These are phyloP conservation scores for Ogataea sp. DNA, from an alignment of 805 yeast species.

Conservation along the genomic window DNA sequence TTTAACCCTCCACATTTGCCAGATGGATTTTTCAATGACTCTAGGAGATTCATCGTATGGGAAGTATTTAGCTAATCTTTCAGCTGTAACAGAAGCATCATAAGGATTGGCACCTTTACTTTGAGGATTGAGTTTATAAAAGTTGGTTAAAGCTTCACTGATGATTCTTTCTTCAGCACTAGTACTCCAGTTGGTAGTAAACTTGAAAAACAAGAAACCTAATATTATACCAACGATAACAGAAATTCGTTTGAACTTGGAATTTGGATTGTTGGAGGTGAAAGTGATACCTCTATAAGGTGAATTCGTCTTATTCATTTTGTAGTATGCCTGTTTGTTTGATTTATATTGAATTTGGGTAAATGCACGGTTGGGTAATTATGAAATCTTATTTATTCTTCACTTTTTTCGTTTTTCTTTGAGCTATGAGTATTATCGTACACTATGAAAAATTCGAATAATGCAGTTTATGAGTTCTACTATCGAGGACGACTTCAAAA, in stretches of 20 bases:
- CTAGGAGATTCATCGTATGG: slow-evolving; percentile 26
- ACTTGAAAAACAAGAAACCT: slow-evolving; percentile 19
- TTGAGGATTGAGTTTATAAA: slow-evolving; percentile 23
- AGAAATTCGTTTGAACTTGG: slow-evolving; percentile 17
- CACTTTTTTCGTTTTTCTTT: too few relatives aligned
- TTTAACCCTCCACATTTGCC: slow-evolving; percentile 29
- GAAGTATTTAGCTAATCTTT: slow-evolving; percentile 22
- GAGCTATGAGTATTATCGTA: too few relatives aligned
- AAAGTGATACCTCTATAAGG: slow-evolving; percentile 16
- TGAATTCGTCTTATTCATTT: slow-evolving; percentile 13
- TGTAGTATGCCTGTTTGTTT: too few relatives aligned
- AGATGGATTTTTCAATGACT: slow-evolving; percentile 23
- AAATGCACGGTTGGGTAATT: too few relatives aligned
- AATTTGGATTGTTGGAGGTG: slow-evolving; percentile 4
- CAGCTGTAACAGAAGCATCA: slow-evolving; percentile 22
- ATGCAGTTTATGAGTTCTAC: too few relatives aligned
- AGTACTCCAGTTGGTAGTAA: slow-evolving; percentile 16
- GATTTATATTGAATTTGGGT: too few relatives aligned
- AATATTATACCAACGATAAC: slow-evolving; percentile 18
- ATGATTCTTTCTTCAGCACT: slow-evolving; percentile 18
- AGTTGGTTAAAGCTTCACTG: slow-evolving; percentile 20
- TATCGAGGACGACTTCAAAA: too few relatives aligned
- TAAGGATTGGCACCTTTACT: slow-evolving; percentile 27
- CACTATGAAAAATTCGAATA: too few relatives aligned
- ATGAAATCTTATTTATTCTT: too few relatives aligned